Evolutionary conservation across 169 alveolate genomes (phyloP).

Genomic region (Plasmodium inui): DNA sequence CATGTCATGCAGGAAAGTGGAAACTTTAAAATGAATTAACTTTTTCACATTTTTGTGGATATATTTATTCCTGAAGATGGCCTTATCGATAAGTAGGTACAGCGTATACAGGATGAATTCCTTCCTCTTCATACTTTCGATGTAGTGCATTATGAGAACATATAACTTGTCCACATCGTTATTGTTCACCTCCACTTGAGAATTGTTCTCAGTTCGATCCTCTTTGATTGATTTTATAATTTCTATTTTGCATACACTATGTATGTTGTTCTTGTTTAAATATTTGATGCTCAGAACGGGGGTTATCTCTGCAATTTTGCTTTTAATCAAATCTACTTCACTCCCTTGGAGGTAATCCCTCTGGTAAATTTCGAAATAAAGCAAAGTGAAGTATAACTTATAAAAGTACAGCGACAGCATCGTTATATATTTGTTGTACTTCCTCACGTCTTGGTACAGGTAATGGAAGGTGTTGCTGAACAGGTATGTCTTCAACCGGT

Average conservation of each 20-base stretch:
- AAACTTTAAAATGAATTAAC: constrained; percentile 46
- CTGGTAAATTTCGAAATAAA: constrained; percentile 15
- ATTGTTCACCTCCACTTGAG: not conserved
- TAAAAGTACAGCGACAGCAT: constrained; percentile 35
- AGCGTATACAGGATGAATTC: constrained; percentile 30
- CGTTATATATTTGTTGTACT: constrained; percentile 1
- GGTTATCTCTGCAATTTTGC: constrained; percentile 18
- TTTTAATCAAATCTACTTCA: not conserved
- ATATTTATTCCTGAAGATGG: constrained; percentile 34
- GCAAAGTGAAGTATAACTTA: constrained; percentile 13
- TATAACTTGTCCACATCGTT: constrained; percentile 17
- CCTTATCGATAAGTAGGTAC: constrained; percentile 37
- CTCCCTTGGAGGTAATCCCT: not conserved
- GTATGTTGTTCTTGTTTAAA: constrained; percentile 20
- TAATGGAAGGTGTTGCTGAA: constrained; percentile 46
- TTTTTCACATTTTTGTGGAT: constrained; percentile 40
- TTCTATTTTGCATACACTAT: constrained; percentile 17
- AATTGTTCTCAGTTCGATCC: not conserved
- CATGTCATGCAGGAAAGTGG: constrained; percentile 10
- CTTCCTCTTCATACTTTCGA: constrained; percentile 47
- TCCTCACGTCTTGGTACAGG: not conserved
- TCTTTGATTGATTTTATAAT: constrained; percentile 8
- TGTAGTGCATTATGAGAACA: constrained; percentile 15
- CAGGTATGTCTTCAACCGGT: constrained; percentile 20
- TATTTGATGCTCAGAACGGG: constrained; percentile 36